phyloP scores from a whole-genome alignment of 2,329 filamentous ascomycete species.

The Neofusicoccum umdonicola region DNA sequence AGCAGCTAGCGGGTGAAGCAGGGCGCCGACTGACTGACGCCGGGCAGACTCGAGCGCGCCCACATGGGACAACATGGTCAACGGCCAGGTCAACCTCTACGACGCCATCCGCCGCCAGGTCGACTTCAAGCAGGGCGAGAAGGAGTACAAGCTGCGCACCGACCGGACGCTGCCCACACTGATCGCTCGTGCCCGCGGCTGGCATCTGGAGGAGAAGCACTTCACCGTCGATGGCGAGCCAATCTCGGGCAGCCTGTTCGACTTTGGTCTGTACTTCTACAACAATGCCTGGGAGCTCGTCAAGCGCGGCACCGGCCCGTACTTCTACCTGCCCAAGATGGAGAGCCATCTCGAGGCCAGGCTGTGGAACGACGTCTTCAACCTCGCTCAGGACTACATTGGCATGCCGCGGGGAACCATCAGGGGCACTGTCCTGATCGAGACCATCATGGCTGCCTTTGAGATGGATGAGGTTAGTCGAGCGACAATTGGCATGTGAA shows the following conservation, averaged over 20 bases:
- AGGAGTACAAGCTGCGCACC: slow-evolving; percentile 96
- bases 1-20: not conserved
- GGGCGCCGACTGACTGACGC: not conserved
- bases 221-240: slow-evolving; percentile 93
- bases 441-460: slow-evolving; percentile 96
- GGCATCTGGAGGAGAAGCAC: slow-evolving; percentile 98
- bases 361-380: slow-evolving; percentile 98
- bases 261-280: slow-evolving; percentile 99
- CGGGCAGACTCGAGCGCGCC: slow-evolving; percentile 81
- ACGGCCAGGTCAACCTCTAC: slow-evolving; percentile 95
- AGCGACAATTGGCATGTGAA: not conserved
- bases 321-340: slow-evolving; percentile 99
- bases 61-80: slow-evolving; percentile 99
- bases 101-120: slow-evolving; percentile 91
- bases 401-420: slow-evolving; percentile 88
- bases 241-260: slow-evolving; percentile 88
- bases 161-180: slow-evolving; percentile 85
- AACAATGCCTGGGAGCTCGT: slow-evolving; percentile 92
- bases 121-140: slow-evolving; percentile 92
- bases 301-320: slow-evolving; percentile 80
- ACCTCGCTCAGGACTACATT: slow-evolving; percentile 89
- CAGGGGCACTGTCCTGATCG: slow-evolving; percentile 91
- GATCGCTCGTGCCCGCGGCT: slow-evolving; percentile 91
- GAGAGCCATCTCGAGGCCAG: slow-evolving; percentile 95
- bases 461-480: slow-evolving; percentile 85